phyloP scores from a whole-genome alignment of 495 filamentous ascomycete genomes.

The Recurvomyces mirabilis region DNA sequence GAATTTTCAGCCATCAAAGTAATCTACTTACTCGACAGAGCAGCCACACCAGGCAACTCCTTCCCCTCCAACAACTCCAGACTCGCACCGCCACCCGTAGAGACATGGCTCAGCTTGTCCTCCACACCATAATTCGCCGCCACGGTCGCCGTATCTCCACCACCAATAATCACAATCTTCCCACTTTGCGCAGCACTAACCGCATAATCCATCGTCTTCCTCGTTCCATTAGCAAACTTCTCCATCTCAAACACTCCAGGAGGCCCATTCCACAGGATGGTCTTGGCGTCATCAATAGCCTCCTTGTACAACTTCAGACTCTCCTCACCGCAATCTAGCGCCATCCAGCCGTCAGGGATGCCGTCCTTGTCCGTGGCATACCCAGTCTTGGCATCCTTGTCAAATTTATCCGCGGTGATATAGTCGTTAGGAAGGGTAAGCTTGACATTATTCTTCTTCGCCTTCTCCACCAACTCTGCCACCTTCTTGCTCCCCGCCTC shows the following conservation, averaged over 20 bases:
- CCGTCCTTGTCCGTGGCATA: slow-evolving; percentile 76
- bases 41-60: slow-evolving; percentile 84
- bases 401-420: slow-evolving; percentile 91
- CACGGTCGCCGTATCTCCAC: slow-evolving; percentile 95
- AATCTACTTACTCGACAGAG: slow-evolving; percentile 77
- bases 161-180: slow-evolving; percentile 94
- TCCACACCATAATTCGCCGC: slow-evolving; percentile 94
- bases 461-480: slow-evolving; percentile 78
- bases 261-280: slow-evolving; percentile 97
- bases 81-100: slow-evolving; percentile 89
- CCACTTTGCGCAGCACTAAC: slow-evolving; percentile 67
- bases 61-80: slow-evolving; percentile 96
- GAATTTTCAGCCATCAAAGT: neutral
- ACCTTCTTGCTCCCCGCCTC: slow-evolving; percentile 92
- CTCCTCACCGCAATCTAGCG: slow-evolving; percentile 86
- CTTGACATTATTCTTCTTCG: slow-evolving; percentile 89
- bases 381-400: slow-evolving; percentile 67
- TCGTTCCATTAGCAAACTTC: slow-evolving; percentile 81
- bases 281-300: slow-evolving; percentile 78
- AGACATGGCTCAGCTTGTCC: slow-evolving; percentile 95
- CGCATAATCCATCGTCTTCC: slow-evolving; percentile 75
- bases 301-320: slow-evolving; percentile 72
- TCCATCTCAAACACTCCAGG: slow-evolving; percentile 96
- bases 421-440: slow-evolving; percentile 91
- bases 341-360: slow-evolving; percentile 95